phyloP scores from a whole-genome alignment of 202 grass and related monocot species.

The Bolboschoenoplectus hybrid region DNA sequence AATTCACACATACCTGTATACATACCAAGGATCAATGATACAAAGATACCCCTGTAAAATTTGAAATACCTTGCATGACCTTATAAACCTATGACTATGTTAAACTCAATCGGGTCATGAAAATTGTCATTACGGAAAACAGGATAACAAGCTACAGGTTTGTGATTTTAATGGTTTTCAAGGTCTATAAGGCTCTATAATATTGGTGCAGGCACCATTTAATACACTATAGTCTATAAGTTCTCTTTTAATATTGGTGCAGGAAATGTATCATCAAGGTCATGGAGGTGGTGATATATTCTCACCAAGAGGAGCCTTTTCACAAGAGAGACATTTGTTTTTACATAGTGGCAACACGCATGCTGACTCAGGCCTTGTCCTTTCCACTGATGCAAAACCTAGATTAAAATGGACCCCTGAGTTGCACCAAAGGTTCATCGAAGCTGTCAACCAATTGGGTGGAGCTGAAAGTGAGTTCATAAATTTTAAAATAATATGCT shows the following conservation, averaged over 20 bases:
- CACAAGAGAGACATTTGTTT: constrained; percentile 82
- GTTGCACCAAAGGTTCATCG: constrained; percentile 94
- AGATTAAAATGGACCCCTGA: constrained; percentile 97
- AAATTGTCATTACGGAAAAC: not conserved
- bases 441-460: constrained; percentile 94
- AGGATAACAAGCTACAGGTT: not conserved
- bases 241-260: constrained; percentile 38
- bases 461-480: constrained; percentile 95
- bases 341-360: constrained; percentile 64
- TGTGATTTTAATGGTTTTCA: not conserved
- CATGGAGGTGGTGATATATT: constrained; percentile 70
- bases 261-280: constrained; percentile 90
- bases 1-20: not conserved
- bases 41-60: not conserved
- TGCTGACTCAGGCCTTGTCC: constrained; percentile 90
- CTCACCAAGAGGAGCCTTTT: constrained; percentile 57
- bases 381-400: constrained; percentile 95
- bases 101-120: not conserved
- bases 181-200: not conserved
- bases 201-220: not conserved
- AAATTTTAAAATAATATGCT: constrained; percentile 27
- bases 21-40: constrained; percentile 5
- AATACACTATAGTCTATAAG: constrained; percentile 26
- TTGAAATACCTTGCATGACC: not conserved
- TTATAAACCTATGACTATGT: not conserved